Conservation (phyloP, 331 rosid species). For the Acacia pycnantha region DNA sequence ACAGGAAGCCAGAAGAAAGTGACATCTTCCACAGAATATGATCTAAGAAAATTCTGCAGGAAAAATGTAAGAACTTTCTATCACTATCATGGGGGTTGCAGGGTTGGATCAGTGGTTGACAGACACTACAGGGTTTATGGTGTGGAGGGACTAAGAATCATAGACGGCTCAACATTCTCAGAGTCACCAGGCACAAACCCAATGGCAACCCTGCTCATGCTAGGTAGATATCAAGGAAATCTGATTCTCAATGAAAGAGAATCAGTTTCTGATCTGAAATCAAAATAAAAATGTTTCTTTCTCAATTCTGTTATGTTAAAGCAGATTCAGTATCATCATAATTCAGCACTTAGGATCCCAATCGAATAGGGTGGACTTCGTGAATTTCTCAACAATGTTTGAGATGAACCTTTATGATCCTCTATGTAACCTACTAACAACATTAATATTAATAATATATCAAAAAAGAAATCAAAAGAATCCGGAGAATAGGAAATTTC, state of each 20-base stretch:
- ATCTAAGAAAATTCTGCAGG: constrained; percentile 49
- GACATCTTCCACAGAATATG: constrained; percentile 32
- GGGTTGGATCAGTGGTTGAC: constrained; percentile 61
- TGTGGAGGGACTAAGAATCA: constrained; percentile 49
- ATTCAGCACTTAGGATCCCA: constrained; percentile 20
- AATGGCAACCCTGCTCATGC: constrained; percentile 77
- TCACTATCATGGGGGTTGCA: constrained; percentile 79
- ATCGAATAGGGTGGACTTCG: constrained; percentile 4
- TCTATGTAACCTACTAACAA: not conserved
- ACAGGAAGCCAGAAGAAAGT: constrained; percentile 34
- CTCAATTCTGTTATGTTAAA: constrained; percentile 4
- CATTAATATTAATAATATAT: not conserved
- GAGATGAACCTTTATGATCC: not conserved
- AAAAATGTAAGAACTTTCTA: constrained; percentile 58
- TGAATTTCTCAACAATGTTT: not conserved
- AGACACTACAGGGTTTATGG: constrained; percentile 52
- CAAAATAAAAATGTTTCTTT: constrained; percentile 15
- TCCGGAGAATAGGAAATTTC: too few species aligned
- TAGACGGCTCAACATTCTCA: constrained; percentile 72
- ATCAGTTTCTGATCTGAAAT: constrained; percentile 7
- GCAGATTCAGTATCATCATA: constrained; percentile 7
- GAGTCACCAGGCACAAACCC: constrained; percentile 88
- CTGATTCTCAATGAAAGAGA: constrained; percentile 53
- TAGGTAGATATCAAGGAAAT: constrained; percentile 81
- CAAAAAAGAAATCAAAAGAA: not conserved